Percentiles rank a stretch among this genome's conserved stretches.
These are phyloP conservation scores for Chlorophyllum brunneum DNA, from an alignment of 768 basidiomycete species.

Conservation along the genomic window DNA sequence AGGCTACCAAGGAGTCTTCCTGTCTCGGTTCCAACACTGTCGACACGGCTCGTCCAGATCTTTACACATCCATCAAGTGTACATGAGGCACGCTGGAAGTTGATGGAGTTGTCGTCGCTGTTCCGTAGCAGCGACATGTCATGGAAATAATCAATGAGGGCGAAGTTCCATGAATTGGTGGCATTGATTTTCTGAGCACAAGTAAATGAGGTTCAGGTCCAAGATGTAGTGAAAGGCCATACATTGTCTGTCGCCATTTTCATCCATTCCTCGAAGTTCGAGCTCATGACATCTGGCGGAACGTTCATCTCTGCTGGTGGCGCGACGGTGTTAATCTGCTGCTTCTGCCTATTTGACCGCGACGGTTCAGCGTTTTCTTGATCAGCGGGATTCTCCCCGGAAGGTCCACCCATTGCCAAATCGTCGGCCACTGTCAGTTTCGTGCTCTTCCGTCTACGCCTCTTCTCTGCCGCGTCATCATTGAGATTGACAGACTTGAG, in stretches of 20 bases:
- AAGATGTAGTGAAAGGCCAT: slow-evolving; percentile 27
- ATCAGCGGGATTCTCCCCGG: slow-evolving; percentile 34
- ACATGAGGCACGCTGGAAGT: slow-evolving; percentile 97
- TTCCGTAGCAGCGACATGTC: slow-evolving; percentile 96
- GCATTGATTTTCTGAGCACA: slow-evolving; percentile 91
- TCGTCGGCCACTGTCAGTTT: slow-evolving; percentile 58
- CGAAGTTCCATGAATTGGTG: slow-evolving; percentile 96
- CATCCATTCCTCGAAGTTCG: slow-evolving; percentile 99
- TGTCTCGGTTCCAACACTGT: slow-evolving; percentile 94
- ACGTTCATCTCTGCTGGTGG: slow-evolving; percentile 57
- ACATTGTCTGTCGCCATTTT: slow-evolving; percentile 99
- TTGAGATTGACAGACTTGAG: slow-evolving; percentile 59
- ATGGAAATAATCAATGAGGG: slow-evolving; percentile 97
- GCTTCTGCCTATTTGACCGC: slow-evolving; percentile 53
- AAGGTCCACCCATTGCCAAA: slow-evolving; percentile 50
- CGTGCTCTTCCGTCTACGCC: slow-evolving; percentile 74
- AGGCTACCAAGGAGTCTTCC: slow-evolving; percentile 93
- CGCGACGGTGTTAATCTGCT: slow-evolving; percentile 58
- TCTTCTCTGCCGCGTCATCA: slow-evolving; percentile 86
- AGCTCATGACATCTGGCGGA: slow-evolving; percentile 81
- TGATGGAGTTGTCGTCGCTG: slow-evolving; percentile 91
- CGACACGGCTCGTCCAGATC: slow-evolving; percentile 98
- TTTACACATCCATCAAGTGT: slow-evolving; percentile 99
- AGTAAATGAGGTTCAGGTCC: slow-evolving; percentile 14
- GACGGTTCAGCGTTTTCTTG: slow-evolving; percentile 39